These are phyloP conservation scores for Penicillium steckii DNA, from an alignment of 495 filamentous ascomycete genomes.

Conservation along the genomic window DNA sequence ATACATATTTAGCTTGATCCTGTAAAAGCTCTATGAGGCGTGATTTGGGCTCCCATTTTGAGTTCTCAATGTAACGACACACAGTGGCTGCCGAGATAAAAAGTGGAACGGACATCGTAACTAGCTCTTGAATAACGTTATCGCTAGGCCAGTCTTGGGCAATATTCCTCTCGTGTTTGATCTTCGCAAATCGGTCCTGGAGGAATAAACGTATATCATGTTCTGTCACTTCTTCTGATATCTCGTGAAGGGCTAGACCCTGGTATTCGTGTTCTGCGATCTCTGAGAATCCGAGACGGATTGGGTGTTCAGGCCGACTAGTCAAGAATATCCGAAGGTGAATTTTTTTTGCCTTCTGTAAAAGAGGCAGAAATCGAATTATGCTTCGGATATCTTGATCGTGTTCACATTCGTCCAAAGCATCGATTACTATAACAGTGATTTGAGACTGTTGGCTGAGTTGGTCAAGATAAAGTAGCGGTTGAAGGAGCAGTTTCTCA, in stretches of 20 bases:
- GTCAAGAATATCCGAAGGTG: conserved; percentile 36
- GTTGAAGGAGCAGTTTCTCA: conserved; percentile 46
- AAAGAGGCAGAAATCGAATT: conserved; percentile 31
- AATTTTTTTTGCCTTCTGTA: conserved; percentile 12
- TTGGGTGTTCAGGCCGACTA: conserved; percentile 45
- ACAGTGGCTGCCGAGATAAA: conserved; percentile 35
- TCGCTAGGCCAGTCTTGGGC: conserved; percentile 39
- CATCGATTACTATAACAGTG: conserved; percentile 48
- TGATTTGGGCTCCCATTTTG: conserved; percentile 12
- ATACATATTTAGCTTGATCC: conserved; percentile 8
- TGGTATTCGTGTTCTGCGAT: conserved; percentile 19
- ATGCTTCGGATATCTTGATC: conserved; percentile 38
- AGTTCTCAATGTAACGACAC: conserved; percentile 25
- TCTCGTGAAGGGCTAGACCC: conserved; percentile 27
- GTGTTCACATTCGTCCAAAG: conserved; percentile 51
- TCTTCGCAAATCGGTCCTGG: conserved; percentile 20
- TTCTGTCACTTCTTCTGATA: conserved; percentile 19
- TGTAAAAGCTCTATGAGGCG: conserved; percentile 19
- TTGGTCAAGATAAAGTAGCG: conserved; percentile 20
- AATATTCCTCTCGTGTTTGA: conserved; percentile 14
- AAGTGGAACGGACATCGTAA: conserved; percentile 22
- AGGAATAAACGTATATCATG: conserved; percentile 31
- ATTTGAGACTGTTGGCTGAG: background rate
- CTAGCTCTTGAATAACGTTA: conserved; percentile 10
- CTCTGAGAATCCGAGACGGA: conserved; percentile 31